Base-by-base conservation (phyloP, 495 filamentous ascomycete genomes). In the Aspergillus bertholletiae region DNA sequence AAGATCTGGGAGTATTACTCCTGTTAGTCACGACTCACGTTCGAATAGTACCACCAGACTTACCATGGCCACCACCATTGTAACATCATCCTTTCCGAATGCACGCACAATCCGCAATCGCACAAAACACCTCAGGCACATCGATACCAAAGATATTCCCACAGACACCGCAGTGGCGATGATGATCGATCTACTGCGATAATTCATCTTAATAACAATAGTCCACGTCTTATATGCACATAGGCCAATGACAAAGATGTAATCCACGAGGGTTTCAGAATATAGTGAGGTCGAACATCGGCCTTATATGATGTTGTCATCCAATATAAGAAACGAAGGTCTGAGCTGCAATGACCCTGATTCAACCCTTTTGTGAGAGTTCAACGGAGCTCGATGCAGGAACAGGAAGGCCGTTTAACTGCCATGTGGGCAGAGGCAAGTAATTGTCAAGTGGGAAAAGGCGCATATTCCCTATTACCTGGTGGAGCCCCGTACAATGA, bases 21-120 rank as follows among this genome's bases (percentile, higher is more conserved):
- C 6, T 18, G 11, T 8, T 20, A 20, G 39, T 22, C 17, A 15
- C 13, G 17, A 12, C 22, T 2, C 22, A 12, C 9, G 20, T 15
- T 17, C 9, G 18, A 22, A 21, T 22, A 11, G 7, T 18, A 43
- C 18, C 39, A 22, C n/a, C 18, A 43, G 18, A 43, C 39, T 7
- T 50, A 56, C 53, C 53, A 56, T 56, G 11, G 53, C 34, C 17
- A 50, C 12, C 15, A 56, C 44, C 53, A 56, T 56, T 20, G 44
- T 23, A 18, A 18, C 20, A 50, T 56, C 53, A 50, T 56, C 53
- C 27, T 34, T 30, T 26, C 53, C 46, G n/a, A 56, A 56, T 8
- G 53, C 46, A 40, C 49, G 49, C n/a, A 56, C 45, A 37, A 56
- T 27, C 21, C 37, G 39, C 27, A 56, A 32, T 2, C 53, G 53